Evolutionary conservation across 2,329 filamentous ascomycete genomes (phyloP), one percentile per base, ranked within the genome.

Genomic region (Aureobasidium uvarum): DNA sequence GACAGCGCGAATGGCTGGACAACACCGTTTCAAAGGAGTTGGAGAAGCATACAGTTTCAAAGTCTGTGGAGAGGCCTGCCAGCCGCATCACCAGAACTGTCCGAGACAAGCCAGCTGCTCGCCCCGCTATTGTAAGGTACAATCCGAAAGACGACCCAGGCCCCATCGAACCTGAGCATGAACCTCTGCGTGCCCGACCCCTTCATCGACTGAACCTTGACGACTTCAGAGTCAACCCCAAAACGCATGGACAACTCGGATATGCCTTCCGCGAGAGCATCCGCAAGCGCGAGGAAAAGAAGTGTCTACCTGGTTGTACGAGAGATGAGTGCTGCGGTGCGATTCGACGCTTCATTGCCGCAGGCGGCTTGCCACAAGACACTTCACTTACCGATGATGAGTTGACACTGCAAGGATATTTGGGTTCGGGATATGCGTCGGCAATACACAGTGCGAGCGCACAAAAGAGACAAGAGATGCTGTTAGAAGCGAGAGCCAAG

Each of bases 171-270:
- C 73, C 73, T 3, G 71, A 78, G 50, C 72, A 78, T 20, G 77
- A 77, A 66, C 79, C 80, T 1, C 81, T 90, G 18, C 85, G 91
- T 56, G 74, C 81, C 11, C 85, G 83, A 59, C 83, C 86, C 0
- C 68, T 86, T 3, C 77, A 81, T 0, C 79, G 83, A 39, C 81
- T 96, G 14, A 79, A 79, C 16, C 78, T 89, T 0, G 84, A 86
- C 14, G 89, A 96, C 76, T 97, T 96, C 80, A 94, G 89, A 74
- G 81, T 95, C 70, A 96, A 96, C 69, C 88, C 91, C 0, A 79
- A 80, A 5, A 83, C 81, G 69, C 94, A 93, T 68, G 83, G 89
- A 48, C 90, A 90, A 1, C 18, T 65, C 4, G 84, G 87, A 63
- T 91, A 86, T 75, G 91, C 91, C 13, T 96, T 86, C 73, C 80